Evolutionary conservation across 257 asterid species (phyloP).

Genomic region (Nicotiana sylvestris): DNA sequence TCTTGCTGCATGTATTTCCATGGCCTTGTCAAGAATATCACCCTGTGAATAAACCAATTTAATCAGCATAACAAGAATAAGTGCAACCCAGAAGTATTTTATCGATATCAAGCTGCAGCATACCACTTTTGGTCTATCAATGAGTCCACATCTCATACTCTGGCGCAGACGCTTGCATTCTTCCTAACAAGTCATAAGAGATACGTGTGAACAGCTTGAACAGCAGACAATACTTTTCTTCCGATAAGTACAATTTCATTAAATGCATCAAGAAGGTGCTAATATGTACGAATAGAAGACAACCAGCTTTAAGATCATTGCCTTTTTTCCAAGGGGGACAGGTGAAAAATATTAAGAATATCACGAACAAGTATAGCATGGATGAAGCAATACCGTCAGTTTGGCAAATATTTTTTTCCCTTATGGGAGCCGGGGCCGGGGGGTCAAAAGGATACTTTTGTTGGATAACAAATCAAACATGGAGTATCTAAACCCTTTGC

Average conservation of each 20-base stretch:
- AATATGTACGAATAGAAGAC: neutral
- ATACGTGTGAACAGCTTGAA: slow-evolving; percentile 10
- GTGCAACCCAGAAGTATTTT: neutral
- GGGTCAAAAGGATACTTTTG: too few species aligned
- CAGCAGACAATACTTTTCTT: neutral
- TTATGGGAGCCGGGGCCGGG: neutral
- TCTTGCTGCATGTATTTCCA: slow-evolving; percentile 82
- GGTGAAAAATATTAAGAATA: neutral
- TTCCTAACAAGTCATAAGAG: slow-evolving; percentile 49
- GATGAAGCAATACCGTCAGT: neutral
- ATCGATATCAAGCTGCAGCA: slow-evolving; percentile 4
- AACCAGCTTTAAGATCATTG: slow-evolving; percentile 1
- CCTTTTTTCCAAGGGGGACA: neutral
- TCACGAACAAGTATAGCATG: neutral
- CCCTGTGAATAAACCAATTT: slow-evolving; percentile 54
- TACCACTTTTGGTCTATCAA: slow-evolving; percentile 93
- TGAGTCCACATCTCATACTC: slow-evolving; percentile 93
- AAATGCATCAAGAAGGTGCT: slow-evolving; percentile 4
- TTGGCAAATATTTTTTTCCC: neutral
- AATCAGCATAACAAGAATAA: slow-evolving; percentile 8
- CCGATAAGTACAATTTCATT: neutral
- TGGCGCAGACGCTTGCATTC: slow-evolving; percentile 99
- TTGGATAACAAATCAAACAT: too few species aligned
- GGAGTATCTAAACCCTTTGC: too few species aligned
- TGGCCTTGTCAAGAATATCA: slow-evolving; percentile 94